Evolutionary conservation across 2,329 filamentous ascomycete genomes (phyloP).

Genomic region (Rutstroemia sp.): DNA sequence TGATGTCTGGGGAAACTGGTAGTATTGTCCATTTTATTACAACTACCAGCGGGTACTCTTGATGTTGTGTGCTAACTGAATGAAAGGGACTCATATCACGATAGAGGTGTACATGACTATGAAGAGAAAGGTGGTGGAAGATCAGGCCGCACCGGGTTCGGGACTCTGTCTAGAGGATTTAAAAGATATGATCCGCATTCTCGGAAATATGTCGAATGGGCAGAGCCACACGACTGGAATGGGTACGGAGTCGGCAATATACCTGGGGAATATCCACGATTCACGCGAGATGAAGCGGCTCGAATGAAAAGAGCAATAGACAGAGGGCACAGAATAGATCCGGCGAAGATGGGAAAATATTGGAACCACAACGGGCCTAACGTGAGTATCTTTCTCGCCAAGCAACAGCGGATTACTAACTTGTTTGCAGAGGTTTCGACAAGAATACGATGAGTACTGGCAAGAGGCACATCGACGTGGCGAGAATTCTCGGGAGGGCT

Average conservation of each 20-base stretch:
- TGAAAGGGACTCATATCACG: constrained; percentile 27
- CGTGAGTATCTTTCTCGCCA: constrained; percentile 9
- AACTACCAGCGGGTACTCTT: not conserved
- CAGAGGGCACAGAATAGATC: constrained; percentile 9
- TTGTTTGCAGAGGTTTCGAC: constrained; percentile 19
- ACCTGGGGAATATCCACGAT: constrained; percentile 18
- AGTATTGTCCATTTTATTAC: not conserved
- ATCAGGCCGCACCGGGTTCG: not conserved
- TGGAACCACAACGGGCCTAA: constrained; percentile 25
- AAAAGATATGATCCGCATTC: constrained; percentile 26
- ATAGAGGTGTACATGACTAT: not conserved
- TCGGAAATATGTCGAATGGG: constrained; percentile 24
- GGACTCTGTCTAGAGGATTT: constrained; percentile 11
- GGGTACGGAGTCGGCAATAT: constrained; percentile 8
- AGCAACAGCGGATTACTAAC: not conserved
- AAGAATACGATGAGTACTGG: constrained; percentile 25
- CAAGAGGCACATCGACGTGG: constrained; percentile 23
- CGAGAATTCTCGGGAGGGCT: constrained; percentile 13
- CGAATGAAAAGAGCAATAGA: constrained; percentile 11
- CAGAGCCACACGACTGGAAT: constrained; percentile 14
- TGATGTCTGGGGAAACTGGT: constrained; percentile 28
- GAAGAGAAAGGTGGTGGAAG: not conserved
- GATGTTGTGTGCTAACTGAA: not conserved
- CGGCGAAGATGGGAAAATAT: constrained; percentile 18
- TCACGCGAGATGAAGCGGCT: constrained; percentile 18